Evolutionary conservation across 2,329 filamentous ascomycete species (phyloP).

Genomic region (Cephalotrichum gorgonifer): DNA sequence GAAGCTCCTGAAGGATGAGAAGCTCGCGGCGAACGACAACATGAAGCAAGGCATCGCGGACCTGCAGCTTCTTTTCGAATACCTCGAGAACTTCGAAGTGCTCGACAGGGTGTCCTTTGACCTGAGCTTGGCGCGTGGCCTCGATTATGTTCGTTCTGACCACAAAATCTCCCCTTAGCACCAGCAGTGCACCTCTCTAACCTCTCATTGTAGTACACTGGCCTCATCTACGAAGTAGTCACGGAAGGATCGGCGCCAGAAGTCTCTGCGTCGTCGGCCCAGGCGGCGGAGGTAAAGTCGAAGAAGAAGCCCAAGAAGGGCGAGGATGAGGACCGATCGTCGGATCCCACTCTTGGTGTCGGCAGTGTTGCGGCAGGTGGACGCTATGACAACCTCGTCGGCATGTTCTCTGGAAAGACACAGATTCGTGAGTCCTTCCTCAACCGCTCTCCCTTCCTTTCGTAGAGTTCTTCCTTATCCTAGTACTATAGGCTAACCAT

Average conservation of each 20-base stretch:
- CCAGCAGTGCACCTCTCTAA: neutral
- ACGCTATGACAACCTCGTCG: constrained; percentile 85
- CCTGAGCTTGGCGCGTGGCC: constrained; percentile 75
- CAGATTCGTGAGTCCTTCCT: constrained; percentile 47
- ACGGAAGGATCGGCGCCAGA: constrained; percentile 64
- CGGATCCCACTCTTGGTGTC: constrained; percentile 72
- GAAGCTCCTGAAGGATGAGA: constrained; percentile 55
- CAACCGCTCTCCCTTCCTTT: constrained; percentile 21
- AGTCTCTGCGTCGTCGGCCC: constrained; percentile 22
- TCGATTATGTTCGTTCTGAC: constrained; percentile 40
- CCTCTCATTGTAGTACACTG: constrained; percentile 72
- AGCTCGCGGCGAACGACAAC: constrained; percentile 58
- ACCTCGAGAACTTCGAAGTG: constrained; percentile 68
- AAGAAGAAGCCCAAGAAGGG: constrained; percentile 36
- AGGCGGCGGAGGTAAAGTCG: constrained; percentile 26
- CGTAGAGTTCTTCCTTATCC: neutral
- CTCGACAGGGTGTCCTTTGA: constrained; percentile 75
- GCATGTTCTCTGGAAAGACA: constrained; percentile 81
- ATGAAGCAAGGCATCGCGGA: constrained; percentile 75
- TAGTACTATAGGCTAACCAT: neutral
- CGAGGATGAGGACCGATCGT: constrained; percentile 56
- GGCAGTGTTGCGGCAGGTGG: constrained; percentile 84
- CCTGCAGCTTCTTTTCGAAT: constrained; percentile 70
- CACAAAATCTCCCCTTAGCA: neutral
- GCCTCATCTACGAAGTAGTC: constrained; percentile 81